A percentile compares a stretch with the other conserved stretches of the same genome.
These are phyloP conservation scores for Lunasporangiospora selenospora DNA, from an alignment of 192 early-diverging fungal genomes.

Conservation along the genomic window DNA sequence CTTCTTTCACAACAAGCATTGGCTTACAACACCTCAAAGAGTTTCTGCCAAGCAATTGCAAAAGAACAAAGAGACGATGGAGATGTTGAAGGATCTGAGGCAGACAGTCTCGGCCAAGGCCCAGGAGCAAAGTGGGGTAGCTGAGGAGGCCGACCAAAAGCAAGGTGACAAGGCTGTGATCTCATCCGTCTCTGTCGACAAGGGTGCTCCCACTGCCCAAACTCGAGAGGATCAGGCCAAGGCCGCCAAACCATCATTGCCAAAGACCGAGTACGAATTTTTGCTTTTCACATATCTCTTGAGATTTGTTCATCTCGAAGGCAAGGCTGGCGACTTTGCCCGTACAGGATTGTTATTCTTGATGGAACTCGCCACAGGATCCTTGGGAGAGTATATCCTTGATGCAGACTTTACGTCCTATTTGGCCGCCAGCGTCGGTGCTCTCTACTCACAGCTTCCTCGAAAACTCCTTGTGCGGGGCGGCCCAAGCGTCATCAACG, in stretches of 20 bases:
- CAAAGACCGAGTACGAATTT: constrained; percentile 75
- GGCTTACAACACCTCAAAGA: constrained; percentile 65
- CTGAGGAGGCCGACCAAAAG: background rate
- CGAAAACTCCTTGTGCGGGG: constrained; percentile 69
- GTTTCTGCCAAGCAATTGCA: constrained; percentile 16
- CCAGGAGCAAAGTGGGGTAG: background rate
- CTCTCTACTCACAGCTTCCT: constrained; percentile 90
- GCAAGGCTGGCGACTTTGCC: constrained; percentile 84
- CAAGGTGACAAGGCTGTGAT: constrained; percentile 6
- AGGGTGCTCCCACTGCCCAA: constrained; percentile 1
- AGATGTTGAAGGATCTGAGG: constrained; percentile 27
- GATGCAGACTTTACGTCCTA: constrained; percentile 85
- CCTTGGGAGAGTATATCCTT: constrained; percentile 82
- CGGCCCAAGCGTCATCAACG: constrained; percentile 45
- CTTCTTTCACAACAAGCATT: constrained; percentile 75
- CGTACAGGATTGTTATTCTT: constrained; percentile 86
- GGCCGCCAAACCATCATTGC: constrained; percentile 53
- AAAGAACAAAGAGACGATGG: constrained; percentile 43
- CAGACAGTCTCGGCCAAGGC: too few species aligned
- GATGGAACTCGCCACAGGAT: constrained; percentile 79
- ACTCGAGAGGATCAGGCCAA: constrained; percentile 23
- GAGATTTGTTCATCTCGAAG: constrained; percentile 89
- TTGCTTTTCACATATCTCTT: constrained; percentile 89
- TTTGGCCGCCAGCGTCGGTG: constrained; percentile 84
- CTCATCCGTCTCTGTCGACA: constrained; percentile 10